Evolutionary conservation across 495 filamentous ascomycete species (phyloP).

Genomic region (Penicillium macrosclerotiorum): DNA sequence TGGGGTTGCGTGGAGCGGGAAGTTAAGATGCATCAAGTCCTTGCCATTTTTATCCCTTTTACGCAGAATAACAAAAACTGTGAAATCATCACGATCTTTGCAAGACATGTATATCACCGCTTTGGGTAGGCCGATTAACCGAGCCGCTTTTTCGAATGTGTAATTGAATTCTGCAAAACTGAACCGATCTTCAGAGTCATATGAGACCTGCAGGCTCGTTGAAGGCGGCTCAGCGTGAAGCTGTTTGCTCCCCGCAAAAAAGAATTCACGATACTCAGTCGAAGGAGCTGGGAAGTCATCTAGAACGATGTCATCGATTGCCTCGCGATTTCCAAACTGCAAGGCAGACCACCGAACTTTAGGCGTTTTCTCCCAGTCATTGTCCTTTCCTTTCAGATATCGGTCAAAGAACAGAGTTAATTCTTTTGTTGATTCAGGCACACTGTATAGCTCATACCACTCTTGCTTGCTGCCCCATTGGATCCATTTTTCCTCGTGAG

Average conservation of each 20-base stretch:
- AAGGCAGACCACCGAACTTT: constrained; percentile 31
- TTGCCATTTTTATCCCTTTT: constrained; percentile 38
- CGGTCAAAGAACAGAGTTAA: constrained; percentile 4
- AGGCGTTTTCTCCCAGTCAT: constrained; percentile 38
- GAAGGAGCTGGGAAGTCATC: constrained; percentile 31
- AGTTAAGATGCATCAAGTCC: constrained; percentile 30
- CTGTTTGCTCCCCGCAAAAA: constrained; percentile 9
- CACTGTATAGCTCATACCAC: constrained; percentile 40
- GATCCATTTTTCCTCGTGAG: constrained; percentile 19
- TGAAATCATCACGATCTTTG: constrained; percentile 36
- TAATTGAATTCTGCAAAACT: constrained; percentile 30
- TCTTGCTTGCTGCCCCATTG: constrained; percentile 35
- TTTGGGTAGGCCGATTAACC: constrained; percentile 36
- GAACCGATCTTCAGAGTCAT: constrained; percentile 23
- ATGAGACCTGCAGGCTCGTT: constrained; percentile 4
- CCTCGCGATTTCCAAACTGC: constrained; percentile 23
- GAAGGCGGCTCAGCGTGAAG: background rate
- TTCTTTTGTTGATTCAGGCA: constrained; percentile 11
- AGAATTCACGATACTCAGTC: constrained; percentile 30
- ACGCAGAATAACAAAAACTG: constrained; percentile 36
- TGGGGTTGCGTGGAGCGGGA: constrained; percentile 27
- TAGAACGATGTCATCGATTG: constrained; percentile 22
- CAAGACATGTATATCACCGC: constrained; percentile 42
- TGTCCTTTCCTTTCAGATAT: constrained; percentile 1
- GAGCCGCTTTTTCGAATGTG: constrained; percentile 24